These are phyloP conservation scores for Starmerella powellii DNA, from an alignment of 805 yeast genomes.

Conservation along the genomic window DNA sequence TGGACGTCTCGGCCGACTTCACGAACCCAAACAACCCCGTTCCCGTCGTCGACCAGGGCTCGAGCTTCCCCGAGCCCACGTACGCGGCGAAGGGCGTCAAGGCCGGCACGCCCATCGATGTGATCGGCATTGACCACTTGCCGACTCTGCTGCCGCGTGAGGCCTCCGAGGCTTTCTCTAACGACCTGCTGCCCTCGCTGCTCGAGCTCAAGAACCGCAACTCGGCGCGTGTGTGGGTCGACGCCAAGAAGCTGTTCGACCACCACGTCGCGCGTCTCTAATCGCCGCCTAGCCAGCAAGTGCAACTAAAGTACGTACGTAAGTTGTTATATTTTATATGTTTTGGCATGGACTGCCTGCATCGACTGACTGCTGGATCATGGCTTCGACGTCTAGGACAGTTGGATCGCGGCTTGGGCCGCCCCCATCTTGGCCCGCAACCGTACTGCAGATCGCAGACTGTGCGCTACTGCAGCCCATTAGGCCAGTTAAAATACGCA, in stretches of 20 bases:
- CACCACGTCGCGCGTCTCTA: conserved; percentile 67
- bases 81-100: conserved; percentile 61
- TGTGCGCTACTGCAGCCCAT: too few relatives aligned
- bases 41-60: conserved; percentile 83
- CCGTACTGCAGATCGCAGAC: too few relatives aligned
- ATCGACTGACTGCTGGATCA: too few relatives aligned
- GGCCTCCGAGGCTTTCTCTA: conserved; percentile 82
- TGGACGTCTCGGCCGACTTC: conserved; percentile 97
- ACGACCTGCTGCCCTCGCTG: conserved; percentile 79
- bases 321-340: too few relatives aligned
- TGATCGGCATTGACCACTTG: conserved; percentile 88
- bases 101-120: conserved; percentile 76
- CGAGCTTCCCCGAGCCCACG: conserved; percentile 84
- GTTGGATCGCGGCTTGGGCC: too few relatives aligned
- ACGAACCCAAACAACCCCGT: conserved; percentile 97
- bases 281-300: background rate
- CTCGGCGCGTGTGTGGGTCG: conserved; percentile 80
- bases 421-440: too few relatives aligned
- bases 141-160: conserved; percentile 95
- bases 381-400: too few relatives aligned
- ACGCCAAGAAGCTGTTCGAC: conserved; percentile 72
- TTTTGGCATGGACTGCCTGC: too few relatives aligned
- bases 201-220: conserved; percentile 72
- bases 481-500: too few relatives aligned
- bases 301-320: too few relatives aligned